Evolutionary conservation across 2,329 filamentous ascomycete genomes (phyloP).

Genomic region (Huntiella decipiens): DNA sequence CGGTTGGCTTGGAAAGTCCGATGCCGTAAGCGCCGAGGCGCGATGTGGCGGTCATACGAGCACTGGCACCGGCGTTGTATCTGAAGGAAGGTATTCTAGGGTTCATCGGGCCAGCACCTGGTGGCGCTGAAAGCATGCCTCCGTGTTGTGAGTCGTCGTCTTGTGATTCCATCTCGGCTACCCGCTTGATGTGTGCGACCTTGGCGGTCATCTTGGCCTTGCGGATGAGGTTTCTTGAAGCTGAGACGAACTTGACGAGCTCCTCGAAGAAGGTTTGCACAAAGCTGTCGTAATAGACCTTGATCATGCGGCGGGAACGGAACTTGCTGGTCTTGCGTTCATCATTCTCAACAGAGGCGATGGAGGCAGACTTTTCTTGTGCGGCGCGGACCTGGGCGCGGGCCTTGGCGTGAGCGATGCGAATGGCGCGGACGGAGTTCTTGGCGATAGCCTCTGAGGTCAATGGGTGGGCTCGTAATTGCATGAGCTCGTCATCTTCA

Average conservation of each 20-base stretch:
- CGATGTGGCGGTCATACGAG: neutral
- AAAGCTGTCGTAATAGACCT: conserved; percentile 83
- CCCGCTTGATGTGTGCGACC: conserved; percentile 43
- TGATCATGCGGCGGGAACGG: conserved; percentile 54
- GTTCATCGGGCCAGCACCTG: conserved; percentile 13
- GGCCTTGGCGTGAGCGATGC: conserved; percentile 26
- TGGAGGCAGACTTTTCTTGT: conserved; percentile 30
- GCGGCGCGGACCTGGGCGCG: conserved; percentile 28
- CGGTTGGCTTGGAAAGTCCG: conserved; percentile 16
- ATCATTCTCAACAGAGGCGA: conserved; percentile 28
- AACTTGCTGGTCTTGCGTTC: conserved; percentile 30
- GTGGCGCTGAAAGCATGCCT: neutral
- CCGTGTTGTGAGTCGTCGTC: conserved; percentile 17
- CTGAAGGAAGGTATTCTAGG: conserved; percentile 21
- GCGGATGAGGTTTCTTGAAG: conserved; percentile 63
- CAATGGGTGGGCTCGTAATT: neutral
- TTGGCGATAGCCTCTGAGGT: conserved; percentile 20
- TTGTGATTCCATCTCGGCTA: conserved; percentile 39
- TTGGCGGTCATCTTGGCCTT: conserved; percentile 74
- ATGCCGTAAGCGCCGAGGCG: conserved; percentile 13
- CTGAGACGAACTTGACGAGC: conserved; percentile 63
- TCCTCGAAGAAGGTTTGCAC: conserved; percentile 69
- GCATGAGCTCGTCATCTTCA: conserved; percentile 11
- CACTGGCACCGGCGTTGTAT: conserved; percentile 18
- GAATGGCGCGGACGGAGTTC: conserved; percentile 26